These are phyloP conservation scores for Daldinia sp. DNA, from an alignment of 2,329 filamentous ascomycete genomes.

Conservation along the genomic window DNA sequence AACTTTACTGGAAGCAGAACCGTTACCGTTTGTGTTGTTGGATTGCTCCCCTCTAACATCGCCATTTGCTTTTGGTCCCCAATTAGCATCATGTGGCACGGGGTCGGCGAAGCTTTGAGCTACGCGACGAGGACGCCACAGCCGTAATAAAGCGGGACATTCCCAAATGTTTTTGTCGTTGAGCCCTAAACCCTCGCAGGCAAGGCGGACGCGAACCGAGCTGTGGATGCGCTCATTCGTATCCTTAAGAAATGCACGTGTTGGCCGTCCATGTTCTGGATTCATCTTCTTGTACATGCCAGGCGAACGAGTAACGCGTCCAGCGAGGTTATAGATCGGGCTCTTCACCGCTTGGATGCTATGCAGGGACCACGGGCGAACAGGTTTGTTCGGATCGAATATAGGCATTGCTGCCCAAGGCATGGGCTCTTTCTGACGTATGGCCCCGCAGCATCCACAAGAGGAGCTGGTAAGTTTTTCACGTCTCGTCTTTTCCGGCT, in stretches of 20 bases:
- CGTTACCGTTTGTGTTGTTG: conserved; percentile 22
- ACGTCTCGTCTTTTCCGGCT: conserved; percentile 27
- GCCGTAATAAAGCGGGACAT: conserved; percentile 57
- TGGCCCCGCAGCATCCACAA: conserved; percentile 14
- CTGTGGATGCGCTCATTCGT: conserved; percentile 69
- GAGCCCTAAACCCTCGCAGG: conserved; percentile 62
- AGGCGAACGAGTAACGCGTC: conserved; percentile 59
- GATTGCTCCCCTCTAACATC: conserved; percentile 39
- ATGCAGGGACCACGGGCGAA: conserved; percentile 63
- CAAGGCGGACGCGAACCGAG: conserved; percentile 66
- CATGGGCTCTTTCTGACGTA: conserved; percentile 20
- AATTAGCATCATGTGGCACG: conserved; percentile 47
- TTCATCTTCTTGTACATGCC: conserved; percentile 62
- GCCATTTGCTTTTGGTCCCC: conserved; percentile 31
- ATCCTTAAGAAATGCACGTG: conserved; percentile 58
- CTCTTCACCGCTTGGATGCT: conserved; percentile 56
- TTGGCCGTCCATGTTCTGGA: conserved; percentile 54
- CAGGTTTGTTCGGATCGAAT: conserved; percentile 60
- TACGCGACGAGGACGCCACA: conserved; percentile 59
- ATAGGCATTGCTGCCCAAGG: conserved; percentile 63
- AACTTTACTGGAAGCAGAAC: conserved; percentile 32
- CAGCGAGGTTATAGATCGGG: conserved; percentile 59
- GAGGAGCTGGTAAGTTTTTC: conserved; percentile 19
- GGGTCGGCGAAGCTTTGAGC: conserved; percentile 52
- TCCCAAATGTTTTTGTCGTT: conserved; percentile 63